phyloP scores from a whole-genome alignment of 768 basidiomycete genomes.

The Chalciporus chontae region DNA sequence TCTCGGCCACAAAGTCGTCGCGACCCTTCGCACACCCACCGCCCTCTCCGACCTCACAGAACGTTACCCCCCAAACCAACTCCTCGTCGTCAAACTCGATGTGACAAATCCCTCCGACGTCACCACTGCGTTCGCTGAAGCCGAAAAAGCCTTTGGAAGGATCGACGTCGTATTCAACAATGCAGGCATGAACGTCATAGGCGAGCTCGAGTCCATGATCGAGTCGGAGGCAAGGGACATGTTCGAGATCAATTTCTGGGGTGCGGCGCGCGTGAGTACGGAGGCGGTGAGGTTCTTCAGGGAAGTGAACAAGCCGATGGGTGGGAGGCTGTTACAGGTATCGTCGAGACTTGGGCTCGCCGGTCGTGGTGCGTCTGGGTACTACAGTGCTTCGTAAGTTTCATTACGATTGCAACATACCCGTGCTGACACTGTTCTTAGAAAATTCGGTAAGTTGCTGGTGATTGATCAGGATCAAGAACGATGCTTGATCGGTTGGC shows the following conservation, averaged over 20 bases:
- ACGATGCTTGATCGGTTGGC: neutral
- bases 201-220: constrained; percentile 35
- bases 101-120: constrained; percentile 27
- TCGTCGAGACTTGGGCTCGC: constrained; percentile 33
- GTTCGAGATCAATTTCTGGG: constrained; percentile 39
- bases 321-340: constrained; percentile 39
- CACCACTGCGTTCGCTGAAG: constrained; percentile 24
- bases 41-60: constrained; percentile 26
- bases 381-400: constrained; percentile 29
- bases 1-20: constrained; percentile 37
- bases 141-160: constrained; percentile 28
- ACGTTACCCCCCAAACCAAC: constrained; percentile 20
- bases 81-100: constrained; percentile 33
- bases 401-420: too few relatives aligned
- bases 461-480: too few relatives aligned
- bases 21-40: constrained; percentile 40
- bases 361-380: constrained; percentile 10
- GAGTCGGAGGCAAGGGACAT: constrained; percentile 30
- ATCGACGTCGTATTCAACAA: constrained; percentile 39
- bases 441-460: constrained; percentile 13
- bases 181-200: constrained; percentile 26
- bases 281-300: constrained; percentile 35
- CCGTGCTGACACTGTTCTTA: neutral
- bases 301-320: constrained; percentile 35
- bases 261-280: constrained; percentile 26